Evolutionary conservation across 768 basidiomycete species (phyloP).

Genomic region (Cyclocybe cylindracea): DNA sequence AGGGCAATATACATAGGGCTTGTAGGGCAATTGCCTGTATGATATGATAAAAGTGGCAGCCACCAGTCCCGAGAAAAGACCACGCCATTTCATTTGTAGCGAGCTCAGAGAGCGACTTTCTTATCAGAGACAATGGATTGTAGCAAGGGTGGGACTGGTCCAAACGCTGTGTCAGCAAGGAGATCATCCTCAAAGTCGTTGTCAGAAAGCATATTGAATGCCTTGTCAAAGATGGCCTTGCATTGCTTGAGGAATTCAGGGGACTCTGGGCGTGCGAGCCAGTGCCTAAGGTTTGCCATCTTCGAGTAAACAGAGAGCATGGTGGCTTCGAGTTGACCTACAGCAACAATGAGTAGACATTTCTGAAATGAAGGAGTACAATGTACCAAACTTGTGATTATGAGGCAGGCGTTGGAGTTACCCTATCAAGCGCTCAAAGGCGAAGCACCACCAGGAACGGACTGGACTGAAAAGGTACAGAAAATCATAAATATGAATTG

Average conservation of each 20-base stretch:
- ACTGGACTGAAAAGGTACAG: conserved; percentile 29
- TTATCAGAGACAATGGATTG: too few species aligned
- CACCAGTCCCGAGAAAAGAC: too few species aligned
- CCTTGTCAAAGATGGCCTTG: conserved; percentile 8
- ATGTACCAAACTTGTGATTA: conserved; percentile 19
- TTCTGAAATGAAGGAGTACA: neutral
- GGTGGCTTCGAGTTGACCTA: conserved; percentile 14
- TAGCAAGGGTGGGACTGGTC: too few species aligned
- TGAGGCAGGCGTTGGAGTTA: conserved; percentile 27
- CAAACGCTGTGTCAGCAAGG: too few species aligned
- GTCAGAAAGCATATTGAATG: too few species aligned
- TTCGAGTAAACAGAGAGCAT: conserved; percentile 5
- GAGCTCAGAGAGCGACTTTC: too few species aligned
- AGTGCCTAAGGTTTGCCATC: conserved; percentile 4
- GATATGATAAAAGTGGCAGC: too few species aligned
- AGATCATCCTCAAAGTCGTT: too few species aligned
- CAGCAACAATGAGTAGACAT: neutral
- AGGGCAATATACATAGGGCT: too few species aligned
- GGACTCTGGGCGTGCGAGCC: conserved; percentile 7
- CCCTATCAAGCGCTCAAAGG: conserved; percentile 34
- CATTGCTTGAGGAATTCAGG: conserved; percentile 9
- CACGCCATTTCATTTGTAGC: too few species aligned
- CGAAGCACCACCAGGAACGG: conserved; percentile 35
- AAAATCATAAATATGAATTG: conserved; percentile 23
- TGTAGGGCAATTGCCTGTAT: too few species aligned